Percentiles rank a stretch among this genome's conserved stretches.
Evolutionary conservation across 2,329 filamentous ascomycete genomes (phyloP).

Genomic region (Bretziella fagacearum): DNA sequence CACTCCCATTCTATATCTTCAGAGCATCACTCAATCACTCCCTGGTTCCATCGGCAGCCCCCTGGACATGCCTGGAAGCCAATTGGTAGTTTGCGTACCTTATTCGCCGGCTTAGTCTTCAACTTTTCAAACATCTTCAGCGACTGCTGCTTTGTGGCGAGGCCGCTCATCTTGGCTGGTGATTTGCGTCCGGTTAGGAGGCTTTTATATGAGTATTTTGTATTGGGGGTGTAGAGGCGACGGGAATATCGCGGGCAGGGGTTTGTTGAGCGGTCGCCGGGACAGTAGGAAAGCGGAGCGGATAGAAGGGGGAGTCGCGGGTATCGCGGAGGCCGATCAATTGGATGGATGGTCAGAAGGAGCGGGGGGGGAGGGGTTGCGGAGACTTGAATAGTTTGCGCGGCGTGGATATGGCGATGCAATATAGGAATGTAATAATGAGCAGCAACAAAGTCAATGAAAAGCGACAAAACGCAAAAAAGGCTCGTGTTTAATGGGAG

Average conservation of each 20-base stretch:
- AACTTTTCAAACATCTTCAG: conserved; percentile 96
- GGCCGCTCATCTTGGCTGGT: conserved; percentile 33
- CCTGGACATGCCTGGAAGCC: conserved; percentile 13
- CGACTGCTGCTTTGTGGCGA: conserved; percentile 85
- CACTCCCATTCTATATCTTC: neutral
- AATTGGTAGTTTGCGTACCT: conserved; percentile 38
- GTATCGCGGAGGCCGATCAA: too few species aligned
- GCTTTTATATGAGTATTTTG: neutral
- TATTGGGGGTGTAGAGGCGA: neutral
- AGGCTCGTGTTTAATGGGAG: too few species aligned
- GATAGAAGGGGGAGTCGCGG: too few species aligned
- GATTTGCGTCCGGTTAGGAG: neutral
- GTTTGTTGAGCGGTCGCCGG: too few species aligned
- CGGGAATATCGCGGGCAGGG: neutral
- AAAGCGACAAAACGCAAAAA: too few species aligned
- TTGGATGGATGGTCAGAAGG: too few species aligned
- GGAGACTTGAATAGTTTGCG: too few species aligned
- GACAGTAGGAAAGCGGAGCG: too few species aligned
- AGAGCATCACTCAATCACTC: conserved; percentile 1
- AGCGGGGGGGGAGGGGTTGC: too few species aligned
- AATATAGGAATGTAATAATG: too few species aligned
- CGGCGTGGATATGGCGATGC: too few species aligned
- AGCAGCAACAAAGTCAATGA: too few species aligned
- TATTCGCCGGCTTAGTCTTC: conserved; percentile 87
- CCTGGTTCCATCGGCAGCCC: neutral